phyloP scores from a whole-genome alignment of 2,329 filamentous ascomycete genomes.

The Aspergillus transmontanensis region DNA sequence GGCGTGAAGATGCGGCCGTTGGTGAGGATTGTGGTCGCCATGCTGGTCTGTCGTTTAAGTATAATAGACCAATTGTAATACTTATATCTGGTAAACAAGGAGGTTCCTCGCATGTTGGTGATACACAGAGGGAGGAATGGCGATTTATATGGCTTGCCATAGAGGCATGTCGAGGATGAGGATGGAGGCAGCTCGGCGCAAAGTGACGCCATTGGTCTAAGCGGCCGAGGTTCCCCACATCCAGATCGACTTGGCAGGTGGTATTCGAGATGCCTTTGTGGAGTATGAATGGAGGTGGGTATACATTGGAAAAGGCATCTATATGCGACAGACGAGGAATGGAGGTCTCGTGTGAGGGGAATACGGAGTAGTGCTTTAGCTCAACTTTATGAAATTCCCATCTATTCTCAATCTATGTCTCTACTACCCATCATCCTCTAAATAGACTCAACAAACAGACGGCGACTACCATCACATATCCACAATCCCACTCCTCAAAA shows the following conservation, averaged over 20 bases:
- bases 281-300: not conserved
- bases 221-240: not conserved
- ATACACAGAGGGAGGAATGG: not conserved
- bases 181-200: not conserved
- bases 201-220: slow-evolving; percentile 5
- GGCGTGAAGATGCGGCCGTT: slow-evolving; percentile 39
- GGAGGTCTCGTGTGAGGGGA: no score
- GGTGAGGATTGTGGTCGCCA: slow-evolving; percentile 26
- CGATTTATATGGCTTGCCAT: not conserved
- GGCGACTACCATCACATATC: not conserved
- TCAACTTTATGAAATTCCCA: no score
- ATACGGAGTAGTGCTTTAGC: no score
- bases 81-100: fast-evolving
- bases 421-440: not conserved
- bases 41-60: not conserved
- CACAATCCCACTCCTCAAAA: not conserved
- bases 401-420: not conserved
- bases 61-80: not conserved
- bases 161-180: not conserved
- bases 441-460: no score
- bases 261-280: not conserved
- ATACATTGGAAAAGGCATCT: not conserved
- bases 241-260: not conserved
- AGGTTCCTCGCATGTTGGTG: fast-evolving
- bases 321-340: not conserved